Base-by-base conservation (phyloP, 805 yeast species). In the Lipomyces yamadae region DNA sequence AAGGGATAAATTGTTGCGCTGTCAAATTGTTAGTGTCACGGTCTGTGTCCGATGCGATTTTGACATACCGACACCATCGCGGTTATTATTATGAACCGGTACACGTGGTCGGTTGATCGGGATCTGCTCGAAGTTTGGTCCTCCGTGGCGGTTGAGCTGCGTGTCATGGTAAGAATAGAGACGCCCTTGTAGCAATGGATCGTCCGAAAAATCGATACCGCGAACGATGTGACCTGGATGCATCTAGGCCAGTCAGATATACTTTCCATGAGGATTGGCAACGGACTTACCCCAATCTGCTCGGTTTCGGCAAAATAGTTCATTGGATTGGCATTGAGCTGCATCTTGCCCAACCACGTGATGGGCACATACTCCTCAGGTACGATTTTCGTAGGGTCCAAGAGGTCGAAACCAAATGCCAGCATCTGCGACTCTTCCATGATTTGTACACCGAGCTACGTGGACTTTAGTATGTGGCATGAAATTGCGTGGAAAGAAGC, bases 341-440 rank as follows among this genome's bases (percentile, higher is more conserved):
- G 86, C 72, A 91, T 81, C 77, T 88, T 88, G 78, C 96, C 97
- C 77, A 91, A 88, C 78, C 87, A 87, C 78, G 97, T 86, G 80
- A 92, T 79, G 76, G 97, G 97, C 83, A 86, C 92, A 65, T 91
- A 88, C 73, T 81, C 81, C 76, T 92, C 95, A 48, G 97, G 91
- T 97, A 97, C 92, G 65, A 90, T 89, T 81, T 92, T 92, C 71
- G 97, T 92, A 78, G 92, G 83, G 79, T 92, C 97, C 76, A 90
- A 91, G 53, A 92, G 93, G 3, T 94, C 89, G 80, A 89, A 91
- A 76, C 89, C 89, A 58, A 85, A 84, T 68, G 86, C 79, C 78
- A 88, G 83, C 68, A 96, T 91, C 79, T 92, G 87, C 73, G 87
- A 91, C 70, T 85, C 84, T 48, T 96, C 89, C 97, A 92, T 92